Conservation (phyloP, 2,329 filamentous ascomycete species). For the Epichloe brachyelytri region DNA sequence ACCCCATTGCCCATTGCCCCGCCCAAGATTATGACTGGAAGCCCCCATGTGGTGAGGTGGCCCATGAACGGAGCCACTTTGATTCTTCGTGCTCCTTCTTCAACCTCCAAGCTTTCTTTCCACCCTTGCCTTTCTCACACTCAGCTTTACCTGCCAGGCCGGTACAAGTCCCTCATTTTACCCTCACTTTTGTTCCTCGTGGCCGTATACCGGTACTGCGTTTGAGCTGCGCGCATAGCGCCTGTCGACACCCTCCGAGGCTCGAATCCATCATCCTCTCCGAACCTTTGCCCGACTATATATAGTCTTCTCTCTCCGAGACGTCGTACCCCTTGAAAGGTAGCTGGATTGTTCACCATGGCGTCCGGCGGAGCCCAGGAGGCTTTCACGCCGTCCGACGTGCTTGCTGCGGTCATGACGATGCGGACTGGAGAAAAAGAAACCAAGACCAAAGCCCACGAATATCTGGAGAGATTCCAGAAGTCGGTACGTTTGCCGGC, state of each 20-base stretch:
- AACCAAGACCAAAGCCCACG: conserved; percentile 80
- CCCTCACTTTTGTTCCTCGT: not conserved
- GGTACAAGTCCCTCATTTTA: not conserved
- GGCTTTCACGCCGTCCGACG: conserved; percentile 60
- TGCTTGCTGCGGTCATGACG: conserved; percentile 77
- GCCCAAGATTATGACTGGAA: conserved; percentile 12
- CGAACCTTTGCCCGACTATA: not conserved
- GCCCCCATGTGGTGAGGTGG: not conserved
- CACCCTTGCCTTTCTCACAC: not conserved
- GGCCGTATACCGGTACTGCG: not conserved
- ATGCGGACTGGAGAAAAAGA: conserved; percentile 78
- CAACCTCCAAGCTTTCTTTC: not conserved
- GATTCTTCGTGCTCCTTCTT: conserved; percentile 8
- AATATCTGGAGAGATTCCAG: conserved; percentile 89
- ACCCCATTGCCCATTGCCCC: conserved; percentile 15
- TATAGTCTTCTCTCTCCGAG: not conserved
- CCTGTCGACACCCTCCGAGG: not conserved
- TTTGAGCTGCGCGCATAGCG: not conserved
- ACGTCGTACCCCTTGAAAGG: not conserved
- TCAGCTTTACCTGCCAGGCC: not conserved
- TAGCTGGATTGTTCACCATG: conserved; percentile 33
- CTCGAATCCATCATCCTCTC: not conserved
- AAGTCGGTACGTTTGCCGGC: conserved; percentile 59
- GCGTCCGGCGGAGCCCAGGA: conserved; percentile 52
- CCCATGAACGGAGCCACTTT: conserved; percentile 8